These are phyloP conservation scores for Ensete glaucum DNA, from an alignment of 176 grass and related monocot genomes.

Conservation along the genomic window DNA sequence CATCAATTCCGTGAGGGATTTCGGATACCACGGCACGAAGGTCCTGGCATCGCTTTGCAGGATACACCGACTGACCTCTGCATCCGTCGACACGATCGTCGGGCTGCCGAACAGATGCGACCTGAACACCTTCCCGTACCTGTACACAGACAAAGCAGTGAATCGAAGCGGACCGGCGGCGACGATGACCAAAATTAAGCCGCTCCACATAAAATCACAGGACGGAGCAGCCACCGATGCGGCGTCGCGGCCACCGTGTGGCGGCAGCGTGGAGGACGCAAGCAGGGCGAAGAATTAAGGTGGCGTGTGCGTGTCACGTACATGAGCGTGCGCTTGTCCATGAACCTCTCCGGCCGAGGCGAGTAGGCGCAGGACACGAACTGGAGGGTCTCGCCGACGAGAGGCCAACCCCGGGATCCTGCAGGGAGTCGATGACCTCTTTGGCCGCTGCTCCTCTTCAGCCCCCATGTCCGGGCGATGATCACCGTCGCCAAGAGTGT, in stretches of 20 bases:
- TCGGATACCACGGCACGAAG: slow-evolving; percentile 95
- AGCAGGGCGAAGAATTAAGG: not conserved
- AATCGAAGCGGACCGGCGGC: no score
- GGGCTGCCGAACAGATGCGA: slow-evolving; percentile 82
- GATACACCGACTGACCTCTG: slow-evolving; percentile 68
- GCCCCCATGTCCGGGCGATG: not conserved
- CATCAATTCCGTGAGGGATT: slow-evolving; percentile 85
- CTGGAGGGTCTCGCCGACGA: slow-evolving; percentile 85
- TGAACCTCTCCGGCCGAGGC: slow-evolving; percentile 60
- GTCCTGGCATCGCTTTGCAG: slow-evolving; percentile 69
- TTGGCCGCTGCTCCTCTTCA: not conserved
- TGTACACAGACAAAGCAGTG: slow-evolving; percentile 1
- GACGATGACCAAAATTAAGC: no score
- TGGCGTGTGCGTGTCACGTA: slow-evolving; percentile 19
- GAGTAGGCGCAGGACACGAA: slow-evolving; percentile 95
- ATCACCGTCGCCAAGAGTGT: slow-evolving; percentile 3
- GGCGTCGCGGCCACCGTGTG: not conserved
- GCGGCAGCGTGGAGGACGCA: no score
- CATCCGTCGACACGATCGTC: slow-evolving; percentile 71
- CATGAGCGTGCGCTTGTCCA: slow-evolving; percentile 73
- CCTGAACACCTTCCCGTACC: slow-evolving; percentile 85
- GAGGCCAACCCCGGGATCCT: slow-evolving; percentile 82
- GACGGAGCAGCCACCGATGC: no score
- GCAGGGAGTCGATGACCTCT: slow-evolving; percentile 30
- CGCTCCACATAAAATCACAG: no score